These are phyloP conservation scores for Lachancea meyersii DNA, from an alignment of 805 yeast genomes.

Conservation along the genomic window DNA sequence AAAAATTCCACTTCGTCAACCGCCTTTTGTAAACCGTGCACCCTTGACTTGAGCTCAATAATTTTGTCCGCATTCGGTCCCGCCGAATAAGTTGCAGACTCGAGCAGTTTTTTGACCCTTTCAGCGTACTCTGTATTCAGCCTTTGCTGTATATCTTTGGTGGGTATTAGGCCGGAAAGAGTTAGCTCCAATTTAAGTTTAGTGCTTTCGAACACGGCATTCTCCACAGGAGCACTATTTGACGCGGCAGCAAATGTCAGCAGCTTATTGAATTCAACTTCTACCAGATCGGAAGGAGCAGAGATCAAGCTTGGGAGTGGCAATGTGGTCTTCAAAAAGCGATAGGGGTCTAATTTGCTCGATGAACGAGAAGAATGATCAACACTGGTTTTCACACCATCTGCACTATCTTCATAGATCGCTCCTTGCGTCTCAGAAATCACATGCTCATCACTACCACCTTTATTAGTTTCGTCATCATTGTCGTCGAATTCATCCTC, in stretches of 20 bases:
- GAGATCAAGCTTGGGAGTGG: conserved; percentile 17
- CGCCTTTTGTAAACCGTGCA: neutral
- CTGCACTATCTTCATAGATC: too few relatives aligned
- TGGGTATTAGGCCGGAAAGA: neutral
- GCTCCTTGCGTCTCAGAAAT: neutral
- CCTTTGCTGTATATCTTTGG: neutral
- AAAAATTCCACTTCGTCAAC: neutral
- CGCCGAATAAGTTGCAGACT: neutral
- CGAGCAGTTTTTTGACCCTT: neutral
- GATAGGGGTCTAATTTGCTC: neutral
- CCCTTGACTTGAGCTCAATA: neutral
- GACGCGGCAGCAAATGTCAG: conserved; percentile 7
- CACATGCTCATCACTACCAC: conserved; percentile 4
- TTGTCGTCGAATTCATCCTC: conserved; percentile 34
- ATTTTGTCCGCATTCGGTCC: neutral
- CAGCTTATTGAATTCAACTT: conserved; percentile 21
- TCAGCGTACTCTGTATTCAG: neutral
- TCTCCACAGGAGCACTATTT: neutral
- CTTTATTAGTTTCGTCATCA: conserved; percentile 21
- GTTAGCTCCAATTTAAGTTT: neutral
- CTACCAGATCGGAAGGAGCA: conserved; percentile 15
- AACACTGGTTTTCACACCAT: too few relatives aligned
- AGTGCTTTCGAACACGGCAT: neutral
- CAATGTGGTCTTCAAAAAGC: conserved; percentile 1
- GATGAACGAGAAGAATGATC: neutral